Conservation (phyloP, 495 filamentous ascomycete genomes). For the Bacidia gigantensis region DNA sequence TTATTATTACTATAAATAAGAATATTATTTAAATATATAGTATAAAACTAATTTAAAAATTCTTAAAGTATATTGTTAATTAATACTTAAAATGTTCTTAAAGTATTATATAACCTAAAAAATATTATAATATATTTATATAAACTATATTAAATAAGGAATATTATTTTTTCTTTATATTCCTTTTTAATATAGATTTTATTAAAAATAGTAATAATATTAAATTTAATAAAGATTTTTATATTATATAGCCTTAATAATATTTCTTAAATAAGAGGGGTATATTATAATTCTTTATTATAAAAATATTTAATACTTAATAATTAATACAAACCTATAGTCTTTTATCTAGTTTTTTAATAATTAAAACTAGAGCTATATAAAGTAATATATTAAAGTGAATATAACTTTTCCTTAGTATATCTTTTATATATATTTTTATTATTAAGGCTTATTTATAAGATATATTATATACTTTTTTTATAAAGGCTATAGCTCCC, state of each 20-base stretch:
- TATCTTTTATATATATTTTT: neutral
- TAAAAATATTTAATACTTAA: neutral
- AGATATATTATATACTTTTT: neutral
- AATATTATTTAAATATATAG: neutral
- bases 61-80: neutral
- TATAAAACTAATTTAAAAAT: neutral
- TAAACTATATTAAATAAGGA: neutral
- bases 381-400: neutral
- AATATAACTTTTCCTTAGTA: neutral
- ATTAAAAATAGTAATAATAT: neutral
- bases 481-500: neutral
- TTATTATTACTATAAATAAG: neutral
- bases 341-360: neutral
- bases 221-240: neutral
- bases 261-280: neutral
- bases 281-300: neutral
- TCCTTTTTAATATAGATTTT: neutral
- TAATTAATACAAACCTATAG: neutral
- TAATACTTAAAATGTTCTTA: neutral
- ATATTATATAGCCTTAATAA: neutral
- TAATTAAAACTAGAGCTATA: neutral
- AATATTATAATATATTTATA: constrained; percentile 1
- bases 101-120: neutral
- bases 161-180: neutral
- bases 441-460: neutral